A percentile compares a stretch with the other conserved stretches of the same genome.
These are phyloP conservation scores for Kodamaea laetipori DNA, from an alignment of 805 yeast species.

Conservation along the genomic window DNA sequence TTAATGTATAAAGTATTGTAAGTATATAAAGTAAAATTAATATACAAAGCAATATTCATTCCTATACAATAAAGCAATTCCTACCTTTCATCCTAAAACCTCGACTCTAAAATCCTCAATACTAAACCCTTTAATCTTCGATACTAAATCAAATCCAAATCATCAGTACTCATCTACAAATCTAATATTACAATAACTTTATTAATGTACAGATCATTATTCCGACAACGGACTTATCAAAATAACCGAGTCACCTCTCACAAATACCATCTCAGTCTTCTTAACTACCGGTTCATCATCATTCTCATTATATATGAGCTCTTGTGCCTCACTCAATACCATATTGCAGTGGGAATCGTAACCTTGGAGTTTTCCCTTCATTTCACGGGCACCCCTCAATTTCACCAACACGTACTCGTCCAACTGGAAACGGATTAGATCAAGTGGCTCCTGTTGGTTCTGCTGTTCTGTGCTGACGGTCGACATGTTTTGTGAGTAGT, in stretches of 20 bases:
- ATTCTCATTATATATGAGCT: conserved; percentile 65
- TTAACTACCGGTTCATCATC: conserved; percentile 49
- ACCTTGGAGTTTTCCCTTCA: conserved; percentile 87
- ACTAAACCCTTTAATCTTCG: no score
- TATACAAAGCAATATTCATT: no score
- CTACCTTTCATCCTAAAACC: no score
- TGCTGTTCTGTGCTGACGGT: conserved; percentile 35
- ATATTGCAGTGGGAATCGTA: conserved; percentile 96
- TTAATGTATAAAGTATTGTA: no score
- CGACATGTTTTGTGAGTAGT: conserved; percentile 26
- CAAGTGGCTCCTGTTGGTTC: conserved; percentile 71
- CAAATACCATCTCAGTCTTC: conserved; percentile 84
- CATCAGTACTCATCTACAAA: no score
- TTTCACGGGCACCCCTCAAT: conserved; percentile 90
- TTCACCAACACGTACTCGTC: conserved; percentile 88
- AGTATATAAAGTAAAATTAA: no score
- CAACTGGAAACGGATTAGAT: conserved; percentile 77
- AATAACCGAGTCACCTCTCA: conserved; percentile 97
- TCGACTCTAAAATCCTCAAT: no score
- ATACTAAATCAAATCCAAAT: no score
- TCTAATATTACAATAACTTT: background rate
- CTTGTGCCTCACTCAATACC: conserved; percentile 90
- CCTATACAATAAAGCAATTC: no score
- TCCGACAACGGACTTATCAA: conserved; percentile 56
- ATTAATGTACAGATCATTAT: conserved; percentile 8